Evolutionary conservation across 2,329 filamentous ascomycete species (phyloP).

Genomic region (Apiospora pterosperma): DNA sequence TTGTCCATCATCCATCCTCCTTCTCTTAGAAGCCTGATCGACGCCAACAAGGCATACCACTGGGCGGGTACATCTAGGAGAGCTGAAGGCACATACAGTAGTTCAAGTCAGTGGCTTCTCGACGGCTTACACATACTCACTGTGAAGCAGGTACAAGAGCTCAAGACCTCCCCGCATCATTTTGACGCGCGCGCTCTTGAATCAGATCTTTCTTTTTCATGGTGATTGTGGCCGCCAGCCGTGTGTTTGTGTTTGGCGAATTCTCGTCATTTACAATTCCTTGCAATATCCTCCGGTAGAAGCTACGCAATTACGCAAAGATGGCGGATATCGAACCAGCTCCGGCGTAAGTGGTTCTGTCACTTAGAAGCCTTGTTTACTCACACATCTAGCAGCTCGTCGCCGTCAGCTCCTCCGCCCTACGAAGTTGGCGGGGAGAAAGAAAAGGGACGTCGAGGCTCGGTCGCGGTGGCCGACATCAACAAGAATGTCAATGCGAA

Average conservation of each 20-base stretch:
- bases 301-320: background rate
- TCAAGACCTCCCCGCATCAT: background rate
- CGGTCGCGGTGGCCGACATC: constrained; percentile 35
- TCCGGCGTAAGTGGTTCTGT: background rate
- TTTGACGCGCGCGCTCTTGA: background rate
- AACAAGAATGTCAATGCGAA: constrained; percentile 44
- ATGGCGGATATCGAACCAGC: background rate
- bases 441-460: constrained; percentile 32
- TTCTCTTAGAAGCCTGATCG: background rate
- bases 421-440: background rate
- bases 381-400: background rate
- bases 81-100: background rate
- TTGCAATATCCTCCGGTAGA: background rate
- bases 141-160: background rate
- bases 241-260: background rate
- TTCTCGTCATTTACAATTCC: background rate
- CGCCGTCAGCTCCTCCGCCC: background rate
- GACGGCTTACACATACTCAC: background rate
- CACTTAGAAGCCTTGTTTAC: background rate
- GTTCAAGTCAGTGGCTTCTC: background rate
- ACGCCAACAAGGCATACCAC: background rate
- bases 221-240: background rate
- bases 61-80: too few species aligned
- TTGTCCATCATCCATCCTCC: background rate
- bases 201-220: background rate